Base-by-base conservation (phyloP, 805 yeast genomes). In the Sporopachydermia quercuum region DNA sequence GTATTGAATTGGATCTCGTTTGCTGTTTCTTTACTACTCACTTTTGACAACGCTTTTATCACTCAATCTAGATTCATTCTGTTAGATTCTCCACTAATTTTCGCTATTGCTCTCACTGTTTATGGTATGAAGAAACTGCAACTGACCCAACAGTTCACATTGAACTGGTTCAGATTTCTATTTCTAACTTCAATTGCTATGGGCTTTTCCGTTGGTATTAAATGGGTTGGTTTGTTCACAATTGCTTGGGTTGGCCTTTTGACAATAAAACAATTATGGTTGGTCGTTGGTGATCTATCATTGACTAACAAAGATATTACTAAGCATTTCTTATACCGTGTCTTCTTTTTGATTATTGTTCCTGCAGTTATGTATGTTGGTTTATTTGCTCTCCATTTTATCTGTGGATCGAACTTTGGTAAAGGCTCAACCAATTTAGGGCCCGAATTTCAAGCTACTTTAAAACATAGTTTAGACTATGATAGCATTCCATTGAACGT, bases 161-260 rank as follows among this genome's bases (percentile, higher is more conserved):
- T 45, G 23, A 45, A 51, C 23, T 84, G 93, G 91, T 61, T 58
- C 55, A 59, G 61, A 43, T 62, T 64, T 43, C 49, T 80, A 42
- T 37, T 66, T 1, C 47, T 67, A 30, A 56, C 77, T 18, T 78
- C 50, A 8, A 66, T 57, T 48, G 65, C 60, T 3, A 61, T 71
- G 48, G 94, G 72, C 13, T 68, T 65, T 37, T 56, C 76, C 1
- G 55, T 75, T 1, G 69, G 86, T 4, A 68, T 80, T 3, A 82
- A 83, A 52, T 71, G 76, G 68, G 68, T 79, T 3, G 96, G 94
- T 0, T 39, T 76, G 16, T 71, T 74, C 49, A 78, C 89, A 0
- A 57, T 74, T 41, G 57, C 57, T 0, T 85, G 93, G 93, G 58
- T 81, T 8, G 68, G 75, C 2, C 3, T 61, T 0, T 49, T 74